Base-by-base conservation (phyloP, 208 protist species). In the Strigomonas culicis region DNA sequence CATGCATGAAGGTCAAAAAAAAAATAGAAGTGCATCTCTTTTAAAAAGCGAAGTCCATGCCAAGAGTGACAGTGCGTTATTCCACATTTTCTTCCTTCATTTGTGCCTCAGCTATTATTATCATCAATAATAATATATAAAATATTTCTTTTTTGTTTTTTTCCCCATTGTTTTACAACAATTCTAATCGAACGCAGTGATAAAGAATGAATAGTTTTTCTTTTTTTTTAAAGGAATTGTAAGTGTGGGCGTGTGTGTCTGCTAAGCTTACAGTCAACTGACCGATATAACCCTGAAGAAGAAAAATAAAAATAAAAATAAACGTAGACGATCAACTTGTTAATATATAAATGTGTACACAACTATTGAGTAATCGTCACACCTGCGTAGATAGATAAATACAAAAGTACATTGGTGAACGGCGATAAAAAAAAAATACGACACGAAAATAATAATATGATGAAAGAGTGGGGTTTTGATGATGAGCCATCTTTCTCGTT, bases 361-460 rank as follows among this genome's bases (percentile, higher is more conserved):
- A 41, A 46, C n/a, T n/a, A n/a, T n/a, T n/a, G n/a, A n/a, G n/a
- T n/a, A n/a, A n/a, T n/a, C n/a, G n/a, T n/a, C n/a, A n/a, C n/a
- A n/a, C n/a, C n/a, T n/a, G n/a, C n/a, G n/a, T n/a, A n/a, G n/a
- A n/a, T n/a, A n/a, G n/a, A n/a, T n/a, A n/a, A n/a, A n/a, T n/a
- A n/a, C n/a, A n/a, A n/a, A n/a, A n/a, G n/a, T n/a, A n/a, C n/a
- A n/a, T n/a, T n/a, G n/a, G n/a, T n/a, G n/a, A n/a, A n/a, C n/a
- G n/a, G n/a, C n/a, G n/a, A 63, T 51, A 25, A 66, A 56, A 70
- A 31, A 44, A 51, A 66, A 22, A 78, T 52, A 55, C 2, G 65
- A 59, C 19, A 22, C 6, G 19, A 50, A 43, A 44, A 64, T 60
- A 65, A 25, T 25, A 51, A 57, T 7, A 19, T n/a, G 28, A 31